phyloP scores from a whole-genome alignment of 768 basidiomycete species.

The Botryobasidium botryosum region DNA sequence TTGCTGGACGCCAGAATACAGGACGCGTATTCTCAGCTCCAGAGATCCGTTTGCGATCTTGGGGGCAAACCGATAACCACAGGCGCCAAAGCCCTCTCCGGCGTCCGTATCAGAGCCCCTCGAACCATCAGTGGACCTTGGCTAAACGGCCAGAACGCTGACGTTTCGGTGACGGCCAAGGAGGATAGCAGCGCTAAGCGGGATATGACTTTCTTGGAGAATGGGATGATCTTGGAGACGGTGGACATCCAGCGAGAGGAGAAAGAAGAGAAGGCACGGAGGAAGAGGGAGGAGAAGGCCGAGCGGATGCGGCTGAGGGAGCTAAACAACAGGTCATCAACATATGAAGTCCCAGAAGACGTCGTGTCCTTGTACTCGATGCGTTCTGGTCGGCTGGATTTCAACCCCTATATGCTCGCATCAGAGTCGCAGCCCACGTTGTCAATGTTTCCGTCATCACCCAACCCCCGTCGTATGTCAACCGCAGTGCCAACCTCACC shows the following conservation, averaged over 20 bases:
- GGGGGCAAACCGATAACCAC: constrained; percentile 20
- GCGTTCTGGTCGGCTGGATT: neutral
- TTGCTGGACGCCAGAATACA: constrained; percentile 61
- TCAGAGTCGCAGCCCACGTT: neutral
- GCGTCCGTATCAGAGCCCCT: constrained; percentile 1
- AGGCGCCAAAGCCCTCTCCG: neutral
- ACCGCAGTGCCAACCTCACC: neutral
- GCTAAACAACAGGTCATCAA: constrained; percentile 36
- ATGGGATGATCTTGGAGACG: constrained; percentile 79
- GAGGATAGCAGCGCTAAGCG: constrained; percentile 24
- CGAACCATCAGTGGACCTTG: constrained; percentile 12
- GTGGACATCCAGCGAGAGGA: constrained; percentile 55
- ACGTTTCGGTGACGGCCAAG: neutral
- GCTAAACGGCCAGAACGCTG: constrained; percentile 22
- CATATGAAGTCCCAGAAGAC: neutral
- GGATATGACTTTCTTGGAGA: constrained; percentile 68
- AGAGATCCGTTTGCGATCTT: constrained; percentile 61
- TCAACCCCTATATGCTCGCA: neutral
- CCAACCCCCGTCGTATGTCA: constrained; percentile 1
- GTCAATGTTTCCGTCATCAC: constrained; percentile 7
- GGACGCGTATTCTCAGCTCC: constrained; percentile 62
- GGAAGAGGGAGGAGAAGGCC: constrained; percentile 43
- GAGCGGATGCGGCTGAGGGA: constrained; percentile 23
- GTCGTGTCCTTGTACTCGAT: neutral
- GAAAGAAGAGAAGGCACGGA: constrained; percentile 47